These are phyloP conservation scores for Cladosporium sp. DNA, from an alignment of 2,329 filamentous ascomycete genomes.

Conservation along the genomic window DNA sequence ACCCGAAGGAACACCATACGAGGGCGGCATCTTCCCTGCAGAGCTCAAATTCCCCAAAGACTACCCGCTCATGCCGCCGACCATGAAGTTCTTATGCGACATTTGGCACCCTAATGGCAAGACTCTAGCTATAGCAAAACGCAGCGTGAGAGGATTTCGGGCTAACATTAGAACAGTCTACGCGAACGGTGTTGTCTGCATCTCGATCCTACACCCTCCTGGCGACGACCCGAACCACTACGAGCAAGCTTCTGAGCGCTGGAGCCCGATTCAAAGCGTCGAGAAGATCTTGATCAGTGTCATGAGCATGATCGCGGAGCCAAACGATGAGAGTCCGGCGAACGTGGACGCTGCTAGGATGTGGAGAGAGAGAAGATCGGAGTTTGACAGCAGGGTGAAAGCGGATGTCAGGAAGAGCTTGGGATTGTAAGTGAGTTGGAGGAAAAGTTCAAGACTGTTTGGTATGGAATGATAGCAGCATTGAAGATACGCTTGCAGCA, in stretches of 20 bases:
- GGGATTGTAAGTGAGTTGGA: conserved; percentile 55
- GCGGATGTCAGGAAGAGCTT: conserved; percentile 75
- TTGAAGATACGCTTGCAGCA: neutral
- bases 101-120: conserved; percentile 96
- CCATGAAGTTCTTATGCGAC: conserved; percentile 91
- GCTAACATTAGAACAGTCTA: conserved; percentile 60
- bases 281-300: conserved; percentile 96
- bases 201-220: conserved; percentile 94
- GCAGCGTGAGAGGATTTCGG: neutral
- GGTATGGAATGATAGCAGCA: no score
- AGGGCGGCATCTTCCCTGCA: conserved; percentile 91
- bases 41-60: conserved; percentile 93
- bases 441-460: neutral
- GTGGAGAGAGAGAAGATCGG: conserved; percentile 79
- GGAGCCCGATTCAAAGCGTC: conserved; percentile 94
- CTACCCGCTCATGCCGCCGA: conserved; percentile 92
- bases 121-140: conserved; percentile 13
- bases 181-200: conserved; percentile 86
- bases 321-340: conserved; percentile 93
- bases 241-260: conserved; percentile 90
- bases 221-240: conserved; percentile 98
- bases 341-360: conserved; percentile 95
- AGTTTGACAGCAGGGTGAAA: conserved; percentile 83
- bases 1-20: conserved; percentile 91
- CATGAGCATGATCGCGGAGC: conserved; percentile 97